These are phyloP conservation scores for Wickerhamiella vanderwaltii DNA, from an alignment of 805 yeast genomes.

Conservation along the genomic window DNA sequence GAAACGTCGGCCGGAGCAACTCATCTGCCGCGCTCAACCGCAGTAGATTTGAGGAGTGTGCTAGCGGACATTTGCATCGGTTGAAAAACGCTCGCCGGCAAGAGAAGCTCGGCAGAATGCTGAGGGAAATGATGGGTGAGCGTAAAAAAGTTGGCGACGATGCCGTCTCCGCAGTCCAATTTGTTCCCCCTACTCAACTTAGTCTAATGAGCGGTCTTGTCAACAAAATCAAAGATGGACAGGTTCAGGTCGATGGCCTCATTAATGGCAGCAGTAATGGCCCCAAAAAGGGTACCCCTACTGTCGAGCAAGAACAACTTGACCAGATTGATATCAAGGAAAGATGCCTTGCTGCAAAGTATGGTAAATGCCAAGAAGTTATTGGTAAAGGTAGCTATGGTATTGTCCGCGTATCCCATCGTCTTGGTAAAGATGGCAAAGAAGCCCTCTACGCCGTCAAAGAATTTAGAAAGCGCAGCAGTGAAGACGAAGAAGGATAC, in stretches of 20 bases:
- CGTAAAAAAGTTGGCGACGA: slow-evolving; percentile 30
- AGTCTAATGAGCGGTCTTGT: slow-evolving; percentile 28
- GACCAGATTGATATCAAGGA: slow-evolving; percentile 12
- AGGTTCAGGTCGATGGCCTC: slow-evolving; percentile 25
- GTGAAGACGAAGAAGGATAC: slow-evolving; percentile 46
- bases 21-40: not conserved
- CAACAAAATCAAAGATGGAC: slow-evolving; percentile 26
- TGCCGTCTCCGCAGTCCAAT: slow-evolving; percentile 23
- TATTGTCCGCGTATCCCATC: slow-evolving; percentile 77
- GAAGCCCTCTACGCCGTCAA: slow-evolving; percentile 58
- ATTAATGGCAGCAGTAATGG: slow-evolving; percentile 21
- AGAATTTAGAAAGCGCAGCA: slow-evolving; percentile 51
- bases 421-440: slow-evolving; percentile 30
- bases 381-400: slow-evolving; percentile 93
- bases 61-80: slow-evolving; percentile 75
- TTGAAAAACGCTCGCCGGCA: slow-evolving; percentile 47
- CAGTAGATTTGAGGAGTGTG: slow-evolving; percentile 20
- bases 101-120: slow-evolving; percentile 52
- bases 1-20: slow-evolving; percentile 7
- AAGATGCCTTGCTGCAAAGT: slow-evolving; percentile 61
- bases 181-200: slow-evolving; percentile 19
- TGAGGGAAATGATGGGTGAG: slow-evolving; percentile 30
- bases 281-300: slow-evolving; percentile 12
- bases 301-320: slow-evolving; percentile 9
- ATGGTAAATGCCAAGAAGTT: slow-evolving; percentile 90